Percentiles rank a stretch among this genome's conserved stretches.
Conservation (phyloP, 768 basidiomycete species). For the Hysterangium stoloniferum region DNA sequence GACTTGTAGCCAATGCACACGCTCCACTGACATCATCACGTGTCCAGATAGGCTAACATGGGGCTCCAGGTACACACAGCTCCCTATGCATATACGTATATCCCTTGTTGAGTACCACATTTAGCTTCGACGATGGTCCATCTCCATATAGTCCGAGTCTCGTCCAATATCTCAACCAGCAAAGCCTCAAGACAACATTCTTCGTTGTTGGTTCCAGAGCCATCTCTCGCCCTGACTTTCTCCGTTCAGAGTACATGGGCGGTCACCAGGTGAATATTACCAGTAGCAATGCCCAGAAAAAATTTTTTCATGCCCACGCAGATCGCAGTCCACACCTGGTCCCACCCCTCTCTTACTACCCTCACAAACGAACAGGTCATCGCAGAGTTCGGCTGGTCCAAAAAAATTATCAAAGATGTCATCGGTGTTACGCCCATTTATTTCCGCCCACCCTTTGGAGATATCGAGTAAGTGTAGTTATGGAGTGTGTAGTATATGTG, state of each 20-base stretch:
- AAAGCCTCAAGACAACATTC: conserved; percentile 73
- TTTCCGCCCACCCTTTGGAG: conserved; percentile 79
- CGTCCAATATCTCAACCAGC: conserved; percentile 56
- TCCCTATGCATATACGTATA: not conserved
- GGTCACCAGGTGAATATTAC: conserved; percentile 49
- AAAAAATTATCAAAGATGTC: conserved; percentile 77
- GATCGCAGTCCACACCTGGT: conserved; percentile 65
- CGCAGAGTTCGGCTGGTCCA: conserved; percentile 84
- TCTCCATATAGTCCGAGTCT: conserved; percentile 69
- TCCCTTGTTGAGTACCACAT: not conserved
- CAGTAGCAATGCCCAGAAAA: not conserved
- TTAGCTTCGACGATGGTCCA: conserved; percentile 75
- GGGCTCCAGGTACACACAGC: conserved; percentile 36
- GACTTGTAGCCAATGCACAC: conserved; percentile 70
- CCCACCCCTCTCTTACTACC: conserved; percentile 66
- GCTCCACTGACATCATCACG: conserved; percentile 57
- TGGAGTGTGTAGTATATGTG: not conserved
- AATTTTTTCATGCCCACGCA: not conserved
- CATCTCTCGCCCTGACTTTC: conserved; percentile 57
- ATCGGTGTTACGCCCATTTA: conserved; percentile 69
- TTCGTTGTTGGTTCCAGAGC: conserved; percentile 81
- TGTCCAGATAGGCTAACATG: conserved; percentile 61
- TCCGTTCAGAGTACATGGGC: conserved; percentile 68
- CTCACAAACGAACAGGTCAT: conserved; percentile 74
- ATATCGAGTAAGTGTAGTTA: conserved; percentile 50